Evolutionary conservation across 129 eudicot species (phyloP), one percentile per base, ranked within the genome.

Genomic region (Chrysanthemum makinoi): DNA sequence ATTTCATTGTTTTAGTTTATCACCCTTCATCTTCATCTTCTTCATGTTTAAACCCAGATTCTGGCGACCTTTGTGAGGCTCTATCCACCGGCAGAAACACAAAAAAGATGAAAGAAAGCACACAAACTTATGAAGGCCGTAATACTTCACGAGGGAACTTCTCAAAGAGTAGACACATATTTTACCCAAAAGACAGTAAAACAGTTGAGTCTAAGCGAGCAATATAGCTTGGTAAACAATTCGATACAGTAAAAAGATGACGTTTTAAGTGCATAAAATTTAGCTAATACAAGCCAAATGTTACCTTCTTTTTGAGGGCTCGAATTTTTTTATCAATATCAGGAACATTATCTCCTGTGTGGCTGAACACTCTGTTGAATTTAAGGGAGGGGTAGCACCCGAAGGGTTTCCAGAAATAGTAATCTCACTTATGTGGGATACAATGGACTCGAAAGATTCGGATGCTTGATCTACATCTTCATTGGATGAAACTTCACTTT

Each of bases 301-400:
- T 72, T 76, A 89, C 98, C 96, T 93, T 93, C 90, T 93, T 93
- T 80, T 87, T 89, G 16, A 93, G 77, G 33, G 98, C 98, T 20
- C 96, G 84, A 3, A 93, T 93, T 74, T 74, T 85, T 86, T 93
- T 89, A 62, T 89, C 96, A 63, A 89, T 85, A 66, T 85, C 98
- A 28, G 84, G 91, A 80, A 39, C 79, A 70, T 79, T 85, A 78
- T 85, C 86, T 26, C 49, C 84, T 0, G 85, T n/a, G n/a, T 35
- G 68, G 62, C 74, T 16, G 78, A 53, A 62, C 69, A 18, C 56
- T 77, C 85, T 8, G 72, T 70, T 72, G 88, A 70, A 75, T 75
- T 67, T 62, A 77, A 51, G 12, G 84, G 80, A 74, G 89, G 83
- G 61, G 71, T 64, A 28, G 70, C 75, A 61, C 56, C 74, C 9